phyloP scores from a whole-genome alignment of 2,329 filamentous ascomycete species.

The Ophiostoma ulmi region DNA sequence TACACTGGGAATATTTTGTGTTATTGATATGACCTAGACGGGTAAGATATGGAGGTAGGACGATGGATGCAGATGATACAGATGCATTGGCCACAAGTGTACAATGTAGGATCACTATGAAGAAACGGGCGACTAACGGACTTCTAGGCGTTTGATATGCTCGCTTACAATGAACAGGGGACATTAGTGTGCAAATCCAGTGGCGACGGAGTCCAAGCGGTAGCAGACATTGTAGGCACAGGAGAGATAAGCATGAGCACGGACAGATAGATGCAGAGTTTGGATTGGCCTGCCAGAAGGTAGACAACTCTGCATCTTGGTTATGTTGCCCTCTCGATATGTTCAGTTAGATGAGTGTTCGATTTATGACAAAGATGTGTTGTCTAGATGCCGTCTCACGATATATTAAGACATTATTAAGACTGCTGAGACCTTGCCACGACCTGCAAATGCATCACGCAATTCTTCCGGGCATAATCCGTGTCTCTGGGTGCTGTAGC shows the following conservation, averaged over 20 bases:
- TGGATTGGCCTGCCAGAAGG: not conserved
- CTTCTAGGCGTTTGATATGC: not conserved
- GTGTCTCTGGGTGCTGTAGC: not conserved
- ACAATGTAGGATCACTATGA: not conserved
- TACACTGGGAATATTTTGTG: too few relatives aligned
- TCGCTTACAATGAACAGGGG: not conserved
- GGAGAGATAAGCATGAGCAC: not conserved
- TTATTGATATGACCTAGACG: not conserved
- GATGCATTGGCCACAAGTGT: not conserved
- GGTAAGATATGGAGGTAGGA: not conserved
- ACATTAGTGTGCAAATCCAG: not conserved
- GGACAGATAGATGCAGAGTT: not conserved
- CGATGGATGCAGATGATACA: not conserved
- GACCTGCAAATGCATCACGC: not conserved
- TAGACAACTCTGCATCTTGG: not conserved
- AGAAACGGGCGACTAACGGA: not conserved
- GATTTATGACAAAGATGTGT: not conserved
- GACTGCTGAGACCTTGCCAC: not conserved
- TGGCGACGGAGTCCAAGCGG: conserved; percentile 1
- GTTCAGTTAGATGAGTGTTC: not conserved
- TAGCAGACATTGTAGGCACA: not conserved
- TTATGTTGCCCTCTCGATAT: not conserved
- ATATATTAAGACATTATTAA: not conserved
- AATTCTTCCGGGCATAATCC: not conserved
- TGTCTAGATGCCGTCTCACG: not conserved